Evolutionary conservation across 2,329 filamentous ascomycete species (phyloP), one percentile per base, ranked within the genome.

Genomic region (Trichophyton simii): DNA sequence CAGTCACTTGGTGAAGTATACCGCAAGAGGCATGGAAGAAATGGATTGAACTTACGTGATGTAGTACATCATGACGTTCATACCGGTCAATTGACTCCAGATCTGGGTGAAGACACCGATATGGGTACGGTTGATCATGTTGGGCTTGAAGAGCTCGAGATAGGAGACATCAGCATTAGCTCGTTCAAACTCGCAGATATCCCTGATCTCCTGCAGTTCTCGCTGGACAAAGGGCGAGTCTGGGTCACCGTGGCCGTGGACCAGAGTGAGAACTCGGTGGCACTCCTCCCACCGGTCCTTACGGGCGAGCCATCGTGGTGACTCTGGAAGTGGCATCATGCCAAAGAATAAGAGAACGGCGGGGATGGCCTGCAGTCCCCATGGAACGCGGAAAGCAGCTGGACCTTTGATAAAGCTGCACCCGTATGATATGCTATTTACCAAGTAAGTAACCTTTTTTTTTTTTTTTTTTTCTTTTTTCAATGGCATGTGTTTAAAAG

Each of bases 1-100:
- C 11, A 11, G 3, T 36, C 34, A 3, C 34, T 36, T 15, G 20
- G 20, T n/a, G 46, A 50, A 25, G 25, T 8, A 20, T 9, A 36
- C 41, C 5, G 13, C 9, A 36, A 31, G 18, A 36, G 2, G 8
- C 34, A 11, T 41, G 41, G 13, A 4, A n/a, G 5, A 22, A 58
- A 7, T n/a, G 11, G 20, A 22, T 25, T 13, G 54, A 22, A 65
- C 65, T 61, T 63, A 70, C 57, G 79, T 80, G 65, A 87, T 86
- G 68, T 87, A 87, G 73, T 85, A 86, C 83, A 85, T 85, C 87
- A 84, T 86, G 42, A 83, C 85, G 67, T 89, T 89, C 86, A 88
- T 89, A 18, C 87, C 87, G 0, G 86, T 88, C 57, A 90, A 73
- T 70, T 91, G 87, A 9, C 81, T 84, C 87, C 87, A 88, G 67